phyloP scores from a whole-genome alignment of 2,329 filamentous ascomycete species.

The Botrytis squamosa region DNA sequence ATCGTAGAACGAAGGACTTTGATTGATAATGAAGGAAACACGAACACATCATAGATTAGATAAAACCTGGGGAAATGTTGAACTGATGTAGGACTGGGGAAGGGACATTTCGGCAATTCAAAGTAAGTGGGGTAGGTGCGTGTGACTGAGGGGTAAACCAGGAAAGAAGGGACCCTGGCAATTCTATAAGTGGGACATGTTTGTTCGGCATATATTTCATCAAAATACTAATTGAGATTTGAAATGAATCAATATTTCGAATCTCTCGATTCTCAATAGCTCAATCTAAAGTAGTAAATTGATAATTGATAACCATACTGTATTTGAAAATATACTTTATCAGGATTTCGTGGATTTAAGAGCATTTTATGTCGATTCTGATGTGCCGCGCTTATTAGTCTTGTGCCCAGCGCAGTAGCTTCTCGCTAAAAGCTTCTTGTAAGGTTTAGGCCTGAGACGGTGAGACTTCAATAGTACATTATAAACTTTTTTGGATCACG shows the following conservation, averaged over 20 bases:
- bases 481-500: background rate
- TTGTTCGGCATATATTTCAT: background rate
- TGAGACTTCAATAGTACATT: background rate
- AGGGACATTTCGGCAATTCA: background rate
- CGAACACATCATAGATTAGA: background rate
- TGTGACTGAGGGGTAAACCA: background rate
- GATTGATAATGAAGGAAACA: background rate
- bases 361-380: background rate
- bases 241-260: background rate
- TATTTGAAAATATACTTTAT: background rate
- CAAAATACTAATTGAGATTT: background rate
- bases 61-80: background rate
- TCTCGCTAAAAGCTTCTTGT: background rate
- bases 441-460: background rate
- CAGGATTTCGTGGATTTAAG: background rate
- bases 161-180: background rate
- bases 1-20: no score
- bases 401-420: background rate
- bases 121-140: background rate
- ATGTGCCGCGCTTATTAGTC: background rate
- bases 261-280: background rate
- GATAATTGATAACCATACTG: background rate
- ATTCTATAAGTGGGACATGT: background rate
- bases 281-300: accelerated
- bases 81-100: background rate